phyloP scores from a whole-genome alignment of 805 yeast species.

The Saturnispora zaruensis region DNA sequence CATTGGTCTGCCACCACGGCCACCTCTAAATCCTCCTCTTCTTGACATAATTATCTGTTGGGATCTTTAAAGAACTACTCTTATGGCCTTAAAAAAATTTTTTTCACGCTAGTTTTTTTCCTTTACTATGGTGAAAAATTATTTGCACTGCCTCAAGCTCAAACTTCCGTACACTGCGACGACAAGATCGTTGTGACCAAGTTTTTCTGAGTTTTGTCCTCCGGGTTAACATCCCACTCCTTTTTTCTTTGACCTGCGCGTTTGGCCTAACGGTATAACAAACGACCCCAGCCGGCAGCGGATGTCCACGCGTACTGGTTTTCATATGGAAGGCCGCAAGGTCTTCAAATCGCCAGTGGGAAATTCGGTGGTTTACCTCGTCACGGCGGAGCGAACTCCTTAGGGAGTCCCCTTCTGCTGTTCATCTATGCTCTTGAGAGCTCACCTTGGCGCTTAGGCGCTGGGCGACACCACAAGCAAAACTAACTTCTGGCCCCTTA shows the following conservation, averaged over 20 bases:
- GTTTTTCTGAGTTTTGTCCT: not conserved
- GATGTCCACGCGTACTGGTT: constrained; percentile 31
- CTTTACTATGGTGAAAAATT: not conserved
- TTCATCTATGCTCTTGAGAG: constrained; percentile 28
- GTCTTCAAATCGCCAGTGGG: constrained; percentile 29
- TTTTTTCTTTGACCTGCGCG: constrained; percentile 5
- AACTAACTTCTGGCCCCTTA: constrained; percentile 9
- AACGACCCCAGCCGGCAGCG: constrained; percentile 13
- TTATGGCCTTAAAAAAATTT: not conserved
- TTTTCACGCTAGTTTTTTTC: not conserved
- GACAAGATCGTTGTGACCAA: too few relatives aligned
- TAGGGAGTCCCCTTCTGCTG: constrained; percentile 3
- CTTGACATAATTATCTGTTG: constrained; percentile 42
- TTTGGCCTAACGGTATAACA: constrained; percentile 13
- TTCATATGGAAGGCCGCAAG: constrained; percentile 19
- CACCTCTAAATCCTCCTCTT: constrained; percentile 63
- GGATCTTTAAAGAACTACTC: not conserved
- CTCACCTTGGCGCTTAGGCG: constrained; percentile 32
- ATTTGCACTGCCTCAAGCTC: not conserved
- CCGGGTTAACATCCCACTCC: not conserved
- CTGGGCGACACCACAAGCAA: constrained; percentile 33
- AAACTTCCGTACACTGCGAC: not conserved
- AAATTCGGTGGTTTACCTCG: constrained; percentile 32
- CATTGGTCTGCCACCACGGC: constrained; percentile 57
- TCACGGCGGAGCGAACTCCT: constrained; percentile 2